These are phyloP conservation scores for Arbutus unedo DNA, from an alignment of 148 eudicot species.

Conservation along the genomic window DNA sequence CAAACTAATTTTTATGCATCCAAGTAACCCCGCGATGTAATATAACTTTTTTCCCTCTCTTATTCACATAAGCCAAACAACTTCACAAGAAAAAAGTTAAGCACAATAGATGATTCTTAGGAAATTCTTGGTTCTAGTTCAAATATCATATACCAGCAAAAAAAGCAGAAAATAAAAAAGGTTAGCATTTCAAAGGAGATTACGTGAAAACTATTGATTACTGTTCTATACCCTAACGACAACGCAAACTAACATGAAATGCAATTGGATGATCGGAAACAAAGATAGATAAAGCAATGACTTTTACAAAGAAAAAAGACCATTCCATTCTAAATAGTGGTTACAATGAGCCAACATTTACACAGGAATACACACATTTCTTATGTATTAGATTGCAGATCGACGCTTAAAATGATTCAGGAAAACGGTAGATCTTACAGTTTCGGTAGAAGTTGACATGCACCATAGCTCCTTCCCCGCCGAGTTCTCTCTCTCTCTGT, in stretches of 20 bases:
- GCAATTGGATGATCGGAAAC: background rate
- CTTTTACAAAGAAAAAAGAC: background rate
- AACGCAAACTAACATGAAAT: background rate
- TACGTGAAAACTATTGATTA: background rate
- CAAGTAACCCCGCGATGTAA: background rate
- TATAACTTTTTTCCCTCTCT: background rate
- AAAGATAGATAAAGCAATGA: background rate
- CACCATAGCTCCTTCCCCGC: slow-evolving; percentile 13
- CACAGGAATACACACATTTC: background rate
- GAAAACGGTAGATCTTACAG: slow-evolving; percentile 16
- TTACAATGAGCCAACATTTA: background rate
- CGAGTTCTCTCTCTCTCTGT: background rate
- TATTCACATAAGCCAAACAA: background rate
- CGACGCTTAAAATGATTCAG: background rate
- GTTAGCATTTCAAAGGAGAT: background rate
- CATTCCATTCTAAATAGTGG: background rate
- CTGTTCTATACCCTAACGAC: background rate
- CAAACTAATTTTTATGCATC: background rate
- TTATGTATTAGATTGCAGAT: background rate
- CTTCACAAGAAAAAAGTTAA: background rate
- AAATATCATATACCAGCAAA: too few species aligned
- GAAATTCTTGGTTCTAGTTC: background rate
- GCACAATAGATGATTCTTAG: background rate
- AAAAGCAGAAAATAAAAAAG: background rate
- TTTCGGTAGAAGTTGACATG: slow-evolving; percentile 20